Evolutionary conservation across 208 protist genomes (phyloP).

Genomic region (Trypanosoma caninum): DNA sequence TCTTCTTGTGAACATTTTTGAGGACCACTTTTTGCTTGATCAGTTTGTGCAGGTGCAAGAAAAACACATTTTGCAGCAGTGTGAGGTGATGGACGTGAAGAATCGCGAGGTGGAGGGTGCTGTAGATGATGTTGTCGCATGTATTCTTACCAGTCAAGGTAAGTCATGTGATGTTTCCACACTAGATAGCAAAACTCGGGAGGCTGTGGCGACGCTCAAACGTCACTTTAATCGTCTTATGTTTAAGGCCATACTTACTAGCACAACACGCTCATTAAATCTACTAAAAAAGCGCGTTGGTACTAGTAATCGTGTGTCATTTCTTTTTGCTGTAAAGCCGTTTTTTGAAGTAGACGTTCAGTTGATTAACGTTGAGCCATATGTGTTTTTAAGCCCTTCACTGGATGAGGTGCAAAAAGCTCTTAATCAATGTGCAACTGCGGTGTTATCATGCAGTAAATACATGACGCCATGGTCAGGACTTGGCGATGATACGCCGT

Average conservation of each 20-base stretch:
- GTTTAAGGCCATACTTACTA: conserved; percentile 91
- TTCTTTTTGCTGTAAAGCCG: conserved; percentile 91
- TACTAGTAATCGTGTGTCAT: conserved; percentile 86
- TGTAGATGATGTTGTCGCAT: conserved; percentile 83
- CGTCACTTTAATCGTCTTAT: conserved; percentile 90
- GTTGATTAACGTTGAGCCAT: conserved; percentile 88
- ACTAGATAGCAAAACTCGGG: conserved; percentile 57
- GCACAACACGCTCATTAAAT: conserved; percentile 88
- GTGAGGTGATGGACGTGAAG: conserved; percentile 91
- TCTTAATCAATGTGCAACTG: conserved; percentile 92
- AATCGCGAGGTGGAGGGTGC: conserved; percentile 92
- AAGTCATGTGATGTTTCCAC: conserved; percentile 20
- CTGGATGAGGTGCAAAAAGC: conserved; percentile 94
- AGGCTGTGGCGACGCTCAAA: conserved; percentile 83
- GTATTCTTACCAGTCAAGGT: conserved; percentile 72
- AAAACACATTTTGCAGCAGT: conserved; percentile 88
- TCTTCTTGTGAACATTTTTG: conserved; percentile 76
- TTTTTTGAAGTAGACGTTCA: conserved; percentile 96
- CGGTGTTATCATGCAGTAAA: conserved; percentile 90
- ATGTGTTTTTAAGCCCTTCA: conserved; percentile 91
- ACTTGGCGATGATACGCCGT: conserved; percentile 52
- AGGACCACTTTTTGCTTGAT: conserved; percentile 57
- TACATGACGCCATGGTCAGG: conserved; percentile 86
- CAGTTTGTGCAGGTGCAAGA: conserved; percentile 93
- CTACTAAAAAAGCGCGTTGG: conserved; percentile 92